These are phyloP conservation scores for Xylariaceae sp. DNA, from an alignment of 2,329 filamentous ascomycete genomes.

Conservation along the genomic window DNA sequence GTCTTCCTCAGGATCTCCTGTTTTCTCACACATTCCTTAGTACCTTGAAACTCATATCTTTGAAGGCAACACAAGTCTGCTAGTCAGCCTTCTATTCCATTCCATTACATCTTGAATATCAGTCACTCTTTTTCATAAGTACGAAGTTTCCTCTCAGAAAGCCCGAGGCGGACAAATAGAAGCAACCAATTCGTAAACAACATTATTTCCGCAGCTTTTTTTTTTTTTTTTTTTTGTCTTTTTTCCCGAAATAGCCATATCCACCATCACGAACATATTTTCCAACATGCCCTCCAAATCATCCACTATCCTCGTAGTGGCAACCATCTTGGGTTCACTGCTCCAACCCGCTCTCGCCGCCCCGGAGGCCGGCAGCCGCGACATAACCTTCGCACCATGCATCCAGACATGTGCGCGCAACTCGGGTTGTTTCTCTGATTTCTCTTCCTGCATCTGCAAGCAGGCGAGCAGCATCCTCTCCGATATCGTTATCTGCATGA, in stretches of 20 bases:
- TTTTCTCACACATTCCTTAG: too few relatives aligned
- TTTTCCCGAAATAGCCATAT: too few relatives aligned
- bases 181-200: too few relatives aligned
- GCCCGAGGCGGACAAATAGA: too few relatives aligned
- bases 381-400: slow-evolving; percentile 30
- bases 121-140: slow-evolving; percentile 2
- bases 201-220: too few relatives aligned
- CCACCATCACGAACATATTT: too few relatives aligned
- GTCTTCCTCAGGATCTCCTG: slow-evolving; percentile 11
- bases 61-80: not conserved
- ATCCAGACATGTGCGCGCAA: slow-evolving; percentile 34
- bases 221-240: too few relatives aligned
- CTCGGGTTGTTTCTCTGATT: slow-evolving; percentile 29
- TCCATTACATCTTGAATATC: slow-evolving; percentile 1
- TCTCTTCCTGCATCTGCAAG: slow-evolving; percentile 36
- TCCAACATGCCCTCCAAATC: slow-evolving; percentile 26
- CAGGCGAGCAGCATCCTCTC: slow-evolving; percentile 34
- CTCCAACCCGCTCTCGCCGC: slow-evolving; percentile 20
- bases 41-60: too few relatives aligned
- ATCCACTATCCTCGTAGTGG: slow-evolving; percentile 18
- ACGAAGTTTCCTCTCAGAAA: too few relatives aligned
- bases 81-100: slow-evolving; percentile 5
- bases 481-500: slow-evolving; percentile 36
- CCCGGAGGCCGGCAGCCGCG: slow-evolving; percentile 12
- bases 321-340: slow-evolving; percentile 24